phyloP scores from a whole-genome alignment of 192 early-diverging fungal species.

The Mycoemilia scoparia region DNA sequence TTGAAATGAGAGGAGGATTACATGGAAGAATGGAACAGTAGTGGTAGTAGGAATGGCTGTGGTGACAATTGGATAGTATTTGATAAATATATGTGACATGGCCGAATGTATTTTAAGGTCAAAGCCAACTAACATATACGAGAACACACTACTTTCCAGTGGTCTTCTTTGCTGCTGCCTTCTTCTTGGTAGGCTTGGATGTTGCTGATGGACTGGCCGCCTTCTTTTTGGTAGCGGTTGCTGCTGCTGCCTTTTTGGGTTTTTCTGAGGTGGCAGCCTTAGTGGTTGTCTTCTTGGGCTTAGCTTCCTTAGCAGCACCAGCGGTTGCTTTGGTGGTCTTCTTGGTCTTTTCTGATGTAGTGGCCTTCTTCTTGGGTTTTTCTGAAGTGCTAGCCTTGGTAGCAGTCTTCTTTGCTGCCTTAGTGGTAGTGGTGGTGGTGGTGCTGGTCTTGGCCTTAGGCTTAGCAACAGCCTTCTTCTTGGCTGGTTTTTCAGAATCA shows the following conservation, averaged over 20 bases:
- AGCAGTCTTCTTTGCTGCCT: slow-evolving; percentile 18
- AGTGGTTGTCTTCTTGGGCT: slow-evolving; percentile 4
- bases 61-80: no score
- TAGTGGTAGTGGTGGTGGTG: slow-evolving; percentile 6
- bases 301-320: slow-evolving; percentile 8
- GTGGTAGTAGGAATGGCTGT: no score
- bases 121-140: no score
- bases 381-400: slow-evolving; percentile 5
- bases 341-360: slow-evolving; percentile 4
- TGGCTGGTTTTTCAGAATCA: no score
- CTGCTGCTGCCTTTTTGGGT: no score
- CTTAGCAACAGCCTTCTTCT: slow-evolving; percentile 15
- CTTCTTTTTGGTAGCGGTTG: slow-evolving; percentile 6
- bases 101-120: no score
- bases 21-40: no score
- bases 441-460: slow-evolving; percentile 15
- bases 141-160: slow-evolving; percentile 7
- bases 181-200: slow-evolving; percentile 11
- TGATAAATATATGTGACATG: no score
- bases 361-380: slow-evolving; percentile 12
- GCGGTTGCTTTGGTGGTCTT: no score
- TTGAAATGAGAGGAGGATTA: no score
- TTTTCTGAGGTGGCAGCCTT: slow-evolving; percentile 10
- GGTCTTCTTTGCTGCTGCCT: slow-evolving; percentile 8
- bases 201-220: slow-evolving; percentile 7